Percentiles rank a stretch among this genome's conserved stretches.
phyloP scores from a whole-genome alignment of 2,329 filamentous ascomycete genomes.

The Pseudonectria buxi region DNA sequence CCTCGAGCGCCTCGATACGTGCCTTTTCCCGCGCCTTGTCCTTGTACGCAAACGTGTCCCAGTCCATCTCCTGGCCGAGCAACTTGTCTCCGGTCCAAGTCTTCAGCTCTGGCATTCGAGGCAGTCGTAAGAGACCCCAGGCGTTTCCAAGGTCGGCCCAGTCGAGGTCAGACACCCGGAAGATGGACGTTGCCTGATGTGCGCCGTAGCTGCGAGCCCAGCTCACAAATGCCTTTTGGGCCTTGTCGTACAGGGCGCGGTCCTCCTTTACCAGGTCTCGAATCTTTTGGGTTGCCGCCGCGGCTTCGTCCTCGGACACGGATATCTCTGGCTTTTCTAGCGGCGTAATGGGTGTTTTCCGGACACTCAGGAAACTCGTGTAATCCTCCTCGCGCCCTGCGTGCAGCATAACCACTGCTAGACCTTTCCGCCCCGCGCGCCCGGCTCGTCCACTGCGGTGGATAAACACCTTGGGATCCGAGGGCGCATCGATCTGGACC shows the following conservation, averaged over 20 bases:
- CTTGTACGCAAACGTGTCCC: slow-evolving; percentile 62
- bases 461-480: slow-evolving; percentile 90
- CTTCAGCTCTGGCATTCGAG: slow-evolving; percentile 87
- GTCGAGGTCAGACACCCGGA: slow-evolving; percentile 72
- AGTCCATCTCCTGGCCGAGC: slow-evolving; percentile 57
- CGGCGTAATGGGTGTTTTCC: slow-evolving; percentile 73
- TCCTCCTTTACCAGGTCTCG: slow-evolving; percentile 49
- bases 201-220: slow-evolving; percentile 90
- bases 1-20: slow-evolving; percentile 50
- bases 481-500: slow-evolving; percentile 74
- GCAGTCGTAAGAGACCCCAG: slow-evolving; percentile 81
- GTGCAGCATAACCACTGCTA: slow-evolving; percentile 80
- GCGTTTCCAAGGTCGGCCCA: slow-evolving; percentile 75
- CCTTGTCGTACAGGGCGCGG: slow-evolving; percentile 70
- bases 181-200: slow-evolving; percentile 87
- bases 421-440: slow-evolving; percentile 75
- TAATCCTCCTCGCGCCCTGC: slow-evolving; percentile 87
- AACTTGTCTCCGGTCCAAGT: slow-evolving; percentile 63
- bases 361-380: slow-evolving; percentile 74
- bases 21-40: slow-evolving; percentile 65
- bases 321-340: slow-evolving; percentile 51
- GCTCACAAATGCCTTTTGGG: slow-evolving; percentile 84
- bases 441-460: slow-evolving; percentile 88
- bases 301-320: slow-evolving; percentile 56
- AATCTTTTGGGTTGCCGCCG: slow-evolving; percentile 50